A percentile compares a stretch with the other conserved stretches of the same genome.
phyloP scores from a whole-genome alignment of 2,329 filamentous ascomycete genomes.

The Didymella lethalis region DNA sequence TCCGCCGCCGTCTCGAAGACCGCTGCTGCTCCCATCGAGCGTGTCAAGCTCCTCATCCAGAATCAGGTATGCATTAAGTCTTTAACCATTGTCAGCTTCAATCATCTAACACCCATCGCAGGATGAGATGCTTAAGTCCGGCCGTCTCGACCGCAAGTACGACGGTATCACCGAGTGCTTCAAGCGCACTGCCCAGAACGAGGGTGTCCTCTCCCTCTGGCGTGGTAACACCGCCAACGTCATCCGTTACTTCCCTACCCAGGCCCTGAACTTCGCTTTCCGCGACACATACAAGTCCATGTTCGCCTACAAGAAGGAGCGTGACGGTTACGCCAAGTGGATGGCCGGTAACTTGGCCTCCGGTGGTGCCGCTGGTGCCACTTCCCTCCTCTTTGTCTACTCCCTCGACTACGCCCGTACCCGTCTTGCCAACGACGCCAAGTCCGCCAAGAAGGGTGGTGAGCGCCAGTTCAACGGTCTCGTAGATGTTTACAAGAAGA shows the following conservation, averaged over 20 bases:
- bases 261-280: constrained; percentile 99
- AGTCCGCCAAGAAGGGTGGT: constrained; percentile 96
- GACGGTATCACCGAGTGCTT: constrained; percentile 94
- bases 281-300: constrained; percentile 99
- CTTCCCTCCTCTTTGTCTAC: constrained; percentile 99
- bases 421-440: constrained; percentile 99
- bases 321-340: constrained; percentile 98
- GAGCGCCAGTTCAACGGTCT: constrained; percentile 99
- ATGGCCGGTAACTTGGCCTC: constrained; percentile 99
- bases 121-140: constrained; percentile 99
- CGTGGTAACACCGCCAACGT: constrained; percentile 99
- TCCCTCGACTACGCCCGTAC: constrained; percentile 99
- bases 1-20: constrained; percentile 99
- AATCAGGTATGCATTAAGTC: constrained; percentile 84
- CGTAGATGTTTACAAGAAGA: constrained; percentile 99
- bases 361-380: constrained; percentile 99
- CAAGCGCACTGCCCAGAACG: constrained; percentile 83
- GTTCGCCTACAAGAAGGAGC: constrained; percentile 99
- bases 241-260: constrained; percentile 99
- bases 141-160: constrained; percentile 98
- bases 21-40: constrained; percentile 99
- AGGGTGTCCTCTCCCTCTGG: constrained; percentile 97
- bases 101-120: constrained; percentile 53
- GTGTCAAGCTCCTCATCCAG: constrained; percentile 99
- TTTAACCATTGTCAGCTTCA: not conserved